A percentile compares a stretch with the other conserved stretches of the same genome.
These are phyloP conservation scores for Kodamaea laetipori DNA, from an alignment of 805 yeast genomes.

Conservation along the genomic window DNA sequence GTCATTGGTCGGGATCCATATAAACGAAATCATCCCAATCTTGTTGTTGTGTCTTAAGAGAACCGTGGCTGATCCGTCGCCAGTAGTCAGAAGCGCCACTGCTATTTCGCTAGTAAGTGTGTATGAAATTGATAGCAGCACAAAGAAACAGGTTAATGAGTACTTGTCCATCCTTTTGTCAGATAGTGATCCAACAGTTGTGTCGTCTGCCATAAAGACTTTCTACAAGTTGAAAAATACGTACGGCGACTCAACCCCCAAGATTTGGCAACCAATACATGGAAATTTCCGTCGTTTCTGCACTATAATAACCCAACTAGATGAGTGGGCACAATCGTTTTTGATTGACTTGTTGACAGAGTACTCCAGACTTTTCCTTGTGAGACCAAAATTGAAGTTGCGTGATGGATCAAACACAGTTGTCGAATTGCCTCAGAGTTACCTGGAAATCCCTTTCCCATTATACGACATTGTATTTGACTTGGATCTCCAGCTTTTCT, in stretches of 20 bases:
- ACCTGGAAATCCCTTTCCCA: constrained; percentile 20
- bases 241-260: constrained; percentile 17
- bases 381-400: constrained; percentile 48
- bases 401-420: constrained; percentile 32
- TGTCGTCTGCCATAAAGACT: constrained; percentile 66
- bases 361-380: constrained; percentile 64
- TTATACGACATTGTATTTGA: constrained; percentile 47
- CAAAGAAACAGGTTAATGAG: constrained; percentile 50
- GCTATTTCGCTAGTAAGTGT: constrained; percentile 73
- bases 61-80: constrained; percentile 67
- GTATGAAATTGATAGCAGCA: constrained; percentile 32
- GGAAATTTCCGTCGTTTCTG: constrained; percentile 65
- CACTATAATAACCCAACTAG: constrained; percentile 50
- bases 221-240: constrained; percentile 42
- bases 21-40: constrained; percentile 80
- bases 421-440: constrained; percentile 47
- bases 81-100: constrained; percentile 77
- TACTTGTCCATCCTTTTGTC: constrained; percentile 55
- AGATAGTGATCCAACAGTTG: constrained; percentile 69
- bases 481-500: constrained; percentile 58
- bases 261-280: constrained; percentile 68
- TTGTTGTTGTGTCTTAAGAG: constrained; percentile 71
- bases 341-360: constrained; percentile 64
- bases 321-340: constrained; percentile 69
- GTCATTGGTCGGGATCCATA: constrained; percentile 79